Conservation (phyloP, 495 filamentous ascomycete genomes). For the Hypoxylon lienhwacheense region DNA sequence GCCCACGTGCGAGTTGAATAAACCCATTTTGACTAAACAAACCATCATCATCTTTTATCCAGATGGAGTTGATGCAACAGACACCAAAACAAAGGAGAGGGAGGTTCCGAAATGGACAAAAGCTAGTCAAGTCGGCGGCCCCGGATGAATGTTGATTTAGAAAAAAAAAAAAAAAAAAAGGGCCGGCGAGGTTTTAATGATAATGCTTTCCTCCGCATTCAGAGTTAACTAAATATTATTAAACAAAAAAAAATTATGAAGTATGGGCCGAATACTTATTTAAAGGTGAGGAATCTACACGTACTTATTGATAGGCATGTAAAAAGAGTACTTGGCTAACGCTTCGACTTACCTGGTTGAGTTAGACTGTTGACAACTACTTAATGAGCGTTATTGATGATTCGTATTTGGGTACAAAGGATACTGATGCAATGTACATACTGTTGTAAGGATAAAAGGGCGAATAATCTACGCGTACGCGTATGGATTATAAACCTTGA, state of each 20-base stretch:
- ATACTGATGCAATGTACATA: too few species aligned
- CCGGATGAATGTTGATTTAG: constrained; percentile 28
- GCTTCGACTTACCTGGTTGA: too few species aligned
- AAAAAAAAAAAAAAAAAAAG: too few species aligned
- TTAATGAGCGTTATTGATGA: too few species aligned
- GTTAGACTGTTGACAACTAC: too few species aligned
- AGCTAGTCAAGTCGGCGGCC: constrained; percentile 1
- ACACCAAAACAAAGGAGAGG: constrained; percentile 31
- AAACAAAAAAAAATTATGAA: not conserved
- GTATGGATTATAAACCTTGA: too few species aligned
- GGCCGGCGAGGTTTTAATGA: constrained; percentile 4
- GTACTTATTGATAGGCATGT: too few species aligned
- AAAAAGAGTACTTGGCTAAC: too few species aligned
- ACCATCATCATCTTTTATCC: constrained; percentile 29
- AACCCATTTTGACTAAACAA: constrained; percentile 23
- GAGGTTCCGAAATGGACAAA: constrained; percentile 29
- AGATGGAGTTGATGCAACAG: constrained; percentile 24
- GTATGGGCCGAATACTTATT: not conserved
- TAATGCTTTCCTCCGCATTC: constrained; percentile 21
- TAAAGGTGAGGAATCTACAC: not conserved
- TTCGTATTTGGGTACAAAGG: too few species aligned
- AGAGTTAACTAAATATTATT: constrained; percentile 1
- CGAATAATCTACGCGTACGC: too few species aligned
- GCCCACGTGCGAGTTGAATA: constrained; percentile 22
- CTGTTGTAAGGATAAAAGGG: too few species aligned